Conservation (phyloP, 805 yeast genomes). For the Cyberlindnera petersonii region DNA sequence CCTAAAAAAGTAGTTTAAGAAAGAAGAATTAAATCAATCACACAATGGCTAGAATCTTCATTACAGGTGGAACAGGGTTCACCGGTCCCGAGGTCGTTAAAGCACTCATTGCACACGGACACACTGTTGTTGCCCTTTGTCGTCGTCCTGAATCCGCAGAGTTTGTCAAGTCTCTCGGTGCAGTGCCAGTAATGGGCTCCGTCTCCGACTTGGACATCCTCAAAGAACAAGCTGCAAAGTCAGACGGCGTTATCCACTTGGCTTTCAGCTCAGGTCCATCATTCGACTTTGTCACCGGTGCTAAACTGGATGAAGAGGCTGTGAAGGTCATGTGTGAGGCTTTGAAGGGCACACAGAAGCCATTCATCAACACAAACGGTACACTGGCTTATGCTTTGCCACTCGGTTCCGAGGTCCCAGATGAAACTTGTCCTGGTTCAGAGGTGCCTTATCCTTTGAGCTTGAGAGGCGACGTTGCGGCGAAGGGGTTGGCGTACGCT, state of each 20-base stretch:
- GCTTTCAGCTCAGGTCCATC: conserved; percentile 34
- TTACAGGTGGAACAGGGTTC: conserved; percentile 37
- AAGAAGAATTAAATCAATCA: too few relatives aligned
- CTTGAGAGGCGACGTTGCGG: conserved; percentile 18
- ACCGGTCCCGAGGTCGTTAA: conserved; percentile 28
- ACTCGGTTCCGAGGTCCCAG: conserved; percentile 10
- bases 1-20: too few relatives aligned
- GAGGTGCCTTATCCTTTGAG: not conserved
- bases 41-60: conserved; percentile 29
- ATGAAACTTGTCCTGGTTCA: conserved; percentile 2
- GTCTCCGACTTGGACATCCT: conserved; percentile 29
- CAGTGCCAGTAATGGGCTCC: conserved; percentile 28
- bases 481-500: conserved; percentile 15
- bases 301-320: conserved; percentile 28
- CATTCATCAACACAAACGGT: conserved; percentile 29
- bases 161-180: conserved; percentile 27
- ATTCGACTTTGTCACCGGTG: conserved; percentile 12
- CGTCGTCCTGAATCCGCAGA: conserved; percentile 31
- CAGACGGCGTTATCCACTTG: conserved; percentile 37
- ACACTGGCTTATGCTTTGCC: conserved; percentile 9
- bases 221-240: conserved; percentile 25
- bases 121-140: conserved; percentile 30
- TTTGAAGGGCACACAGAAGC: conserved; percentile 29
- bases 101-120: conserved; percentile 25
- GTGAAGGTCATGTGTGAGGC: conserved; percentile 29